Evolutionary conservation across 768 basidiomycete species (phyloP).

Genomic region (Pisolithus sp.): DNA sequence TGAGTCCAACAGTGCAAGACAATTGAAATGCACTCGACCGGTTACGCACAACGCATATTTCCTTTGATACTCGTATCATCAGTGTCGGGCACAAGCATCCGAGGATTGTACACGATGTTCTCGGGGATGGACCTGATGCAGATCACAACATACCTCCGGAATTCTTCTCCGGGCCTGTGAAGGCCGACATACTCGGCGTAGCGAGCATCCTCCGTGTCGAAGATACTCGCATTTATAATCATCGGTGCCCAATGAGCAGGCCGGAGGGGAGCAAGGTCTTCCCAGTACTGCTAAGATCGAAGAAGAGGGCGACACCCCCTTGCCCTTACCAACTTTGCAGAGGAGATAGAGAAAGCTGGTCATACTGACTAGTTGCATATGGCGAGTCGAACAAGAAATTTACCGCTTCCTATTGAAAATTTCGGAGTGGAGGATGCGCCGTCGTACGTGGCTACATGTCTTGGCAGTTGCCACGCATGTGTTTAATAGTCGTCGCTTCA

Average conservation of each 20-base stretch:
- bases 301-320: conserved; percentile 81
- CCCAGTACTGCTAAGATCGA: conserved; percentile 95
- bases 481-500: too few species aligned
- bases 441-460: too few species aligned
- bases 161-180: conserved; percentile 98
- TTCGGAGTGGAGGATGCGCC: too few species aligned
- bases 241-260: conserved; percentile 93
- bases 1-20: conserved; percentile 78
- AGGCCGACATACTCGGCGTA: too few species aligned
- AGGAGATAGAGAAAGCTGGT: conserved; percentile 23
- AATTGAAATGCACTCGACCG: conserved; percentile 97
- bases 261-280: conserved; percentile 99
- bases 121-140: conserved; percentile 94
- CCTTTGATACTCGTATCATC: conserved; percentile 96
- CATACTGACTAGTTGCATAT: too few species aligned
- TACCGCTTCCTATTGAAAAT: too few species aligned
- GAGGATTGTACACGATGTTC: conserved; percentile 86
- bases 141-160: conserved; percentile 91
- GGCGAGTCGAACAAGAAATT: too few species aligned
- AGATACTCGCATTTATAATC: conserved; percentile 99
- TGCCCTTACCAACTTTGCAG: too few species aligned
- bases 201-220: conserved; percentile 51
- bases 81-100: conserved; percentile 81
- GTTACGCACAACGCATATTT: conserved; percentile 93
- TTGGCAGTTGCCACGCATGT: too few species aligned